Base-by-base conservation (phyloP, 225 moss, liverwort and hornwort genomes). In the Ulota crispa region DNA sequence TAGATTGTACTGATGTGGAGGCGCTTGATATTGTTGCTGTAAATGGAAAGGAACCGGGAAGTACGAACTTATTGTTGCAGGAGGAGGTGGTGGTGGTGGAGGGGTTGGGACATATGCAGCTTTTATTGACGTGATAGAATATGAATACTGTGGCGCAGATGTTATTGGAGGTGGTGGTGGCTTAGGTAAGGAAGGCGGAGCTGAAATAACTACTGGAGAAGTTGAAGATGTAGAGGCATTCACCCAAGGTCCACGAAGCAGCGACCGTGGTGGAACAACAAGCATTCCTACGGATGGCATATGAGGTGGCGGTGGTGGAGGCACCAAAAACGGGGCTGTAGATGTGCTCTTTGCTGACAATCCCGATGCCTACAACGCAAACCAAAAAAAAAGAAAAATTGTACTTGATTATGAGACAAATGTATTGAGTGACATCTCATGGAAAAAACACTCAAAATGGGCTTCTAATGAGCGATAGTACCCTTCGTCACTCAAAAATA, bases 31-130 rank as follows among this genome's bases (percentile, higher is more conserved):
- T 64, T 92, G 88, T 66, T 90, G 77, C 2, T 96, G 89, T 42
- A 91, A 85, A 81, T 96, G 95, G 70, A 94, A 93, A 30, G 88
- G 91, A 56, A 88, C 83, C 0, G 85, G 83, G 66, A 94, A 94
- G 78, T 87, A 93, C 20, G 91, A 88, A 31, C 81, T 66, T 47
- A 85, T 73, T 60, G 82, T 3, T n/a, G 70, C 71, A 61, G 87
- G 73, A 34, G 86, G 76, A 55, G 75, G 23, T 28, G 89, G 85
- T 56, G 85, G 87, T 63, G 83, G 81, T 37, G 69, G 73, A 47
- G 63, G 54, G 30, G 60, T 0, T 27, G 79, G 66, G 19, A 78
- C n/a, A 60, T 88, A 80, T 13, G 75, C 79, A 19, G 73, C 68
- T 37, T 84, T 55, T 11, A 76, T 39, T 0, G 81, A 74, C 55